Evolutionary conservation across 2,329 filamentous ascomycete species (phyloP).

Genomic region (Amauroascus niger): DNA sequence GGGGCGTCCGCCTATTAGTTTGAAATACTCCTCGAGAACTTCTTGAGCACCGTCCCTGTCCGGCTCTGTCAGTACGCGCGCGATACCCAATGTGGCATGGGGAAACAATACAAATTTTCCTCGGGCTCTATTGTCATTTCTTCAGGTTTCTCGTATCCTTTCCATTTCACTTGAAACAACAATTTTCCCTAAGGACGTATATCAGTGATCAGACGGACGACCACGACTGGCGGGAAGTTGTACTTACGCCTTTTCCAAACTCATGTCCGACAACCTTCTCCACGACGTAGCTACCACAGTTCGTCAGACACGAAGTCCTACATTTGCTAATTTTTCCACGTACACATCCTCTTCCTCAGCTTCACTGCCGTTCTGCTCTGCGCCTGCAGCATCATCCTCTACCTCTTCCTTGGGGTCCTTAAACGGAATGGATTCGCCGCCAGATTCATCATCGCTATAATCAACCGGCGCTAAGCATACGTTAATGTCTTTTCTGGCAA

Average conservation of each 20-base stretch:
- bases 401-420: slow-evolving; percentile 28
- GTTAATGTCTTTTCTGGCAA: neutral
- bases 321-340: slow-evolving; percentile 13
- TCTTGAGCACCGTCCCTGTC: slow-evolving; percentile 33
- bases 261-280: slow-evolving; percentile 33
- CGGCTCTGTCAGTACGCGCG: slow-evolving; percentile 17
- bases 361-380: slow-evolving; percentile 14
- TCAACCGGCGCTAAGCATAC: slow-evolving; percentile 5
- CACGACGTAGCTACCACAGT: slow-evolving; percentile 30
- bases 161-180: slow-evolving; percentile 40
- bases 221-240: slow-evolving; percentile 4
- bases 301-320: neutral
- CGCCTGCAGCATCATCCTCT: slow-evolving; percentile 8
- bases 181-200: slow-evolving; percentile 27
- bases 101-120: slow-evolving; percentile 30
- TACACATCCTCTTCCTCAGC: slow-evolving; percentile 30
- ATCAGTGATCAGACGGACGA: slow-evolving; percentile 11
- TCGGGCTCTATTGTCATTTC: slow-evolving; percentile 41
- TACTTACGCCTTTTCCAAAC: slow-evolving; percentile 29
- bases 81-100: neutral
- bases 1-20: slow-evolving; percentile 35
- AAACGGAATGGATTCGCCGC: slow-evolving; percentile 26
- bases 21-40: slow-evolving; percentile 34
- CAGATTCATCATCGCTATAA: slow-evolving; percentile 26
- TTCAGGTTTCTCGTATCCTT: slow-evolving; percentile 35